Percentiles rank a stretch among this genome's conserved stretches.
phyloP scores from a whole-genome alignment of 176 grass and related monocot species.

The Hordeum marinum region DNA sequence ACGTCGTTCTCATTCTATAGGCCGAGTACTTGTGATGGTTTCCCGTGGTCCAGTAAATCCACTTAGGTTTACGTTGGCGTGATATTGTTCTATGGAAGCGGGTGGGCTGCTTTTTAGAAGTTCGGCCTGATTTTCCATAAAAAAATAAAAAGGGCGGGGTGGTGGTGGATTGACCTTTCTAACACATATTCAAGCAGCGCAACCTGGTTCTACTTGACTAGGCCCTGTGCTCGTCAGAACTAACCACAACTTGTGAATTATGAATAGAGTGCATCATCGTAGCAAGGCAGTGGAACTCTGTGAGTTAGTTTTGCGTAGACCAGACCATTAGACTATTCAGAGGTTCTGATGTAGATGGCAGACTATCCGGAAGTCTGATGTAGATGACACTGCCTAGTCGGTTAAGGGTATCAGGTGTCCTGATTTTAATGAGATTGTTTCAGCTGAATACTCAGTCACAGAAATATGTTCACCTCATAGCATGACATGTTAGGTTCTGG shows the following conservation, averaged over 20 bases:
- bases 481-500: background rate
- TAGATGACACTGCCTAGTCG: background rate
- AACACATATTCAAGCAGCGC: no score
- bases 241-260: background rate
- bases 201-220: no score
- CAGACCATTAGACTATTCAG: background rate
- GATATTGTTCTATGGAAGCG: background rate
- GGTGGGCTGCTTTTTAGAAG: background rate
- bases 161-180: no score
- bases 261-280: background rate
- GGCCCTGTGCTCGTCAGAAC: background rate
- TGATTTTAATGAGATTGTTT: background rate
- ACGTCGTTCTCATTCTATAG: no score
- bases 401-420: background rate
- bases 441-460: background rate
- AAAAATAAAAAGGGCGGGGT: background rate
- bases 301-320: background rate
- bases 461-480: background rate
- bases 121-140: background rate
- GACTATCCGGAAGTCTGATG: no score
- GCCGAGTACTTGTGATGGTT: no score
- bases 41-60: no score
- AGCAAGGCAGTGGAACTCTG: background rate
- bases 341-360: background rate
- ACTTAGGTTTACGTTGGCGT: background rate